Percentiles rank a stretch among this genome's conserved stretches.
Evolutionary conservation across 495 filamentous ascomycete genomes (phyloP).

Genomic region (Talaromyces proteolyticus): DNA sequence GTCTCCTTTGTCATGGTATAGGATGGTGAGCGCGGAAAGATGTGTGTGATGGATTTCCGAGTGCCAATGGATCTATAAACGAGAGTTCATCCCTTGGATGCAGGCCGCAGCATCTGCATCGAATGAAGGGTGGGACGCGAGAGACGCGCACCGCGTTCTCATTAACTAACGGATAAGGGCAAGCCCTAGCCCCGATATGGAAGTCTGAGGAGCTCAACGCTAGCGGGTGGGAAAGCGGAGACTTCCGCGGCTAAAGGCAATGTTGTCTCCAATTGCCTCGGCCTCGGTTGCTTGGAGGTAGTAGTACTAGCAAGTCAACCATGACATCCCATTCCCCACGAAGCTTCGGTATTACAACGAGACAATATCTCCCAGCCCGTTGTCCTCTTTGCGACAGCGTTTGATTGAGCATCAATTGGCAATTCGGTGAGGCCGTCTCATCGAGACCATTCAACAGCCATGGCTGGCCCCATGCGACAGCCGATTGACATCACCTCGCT

Average conservation of each 20-base stretch:
- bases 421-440: too few relatives aligned
- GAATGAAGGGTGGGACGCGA: constrained; percentile 20
- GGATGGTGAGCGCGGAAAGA: not conserved
- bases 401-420: too few relatives aligned
- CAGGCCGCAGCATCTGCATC: not conserved
- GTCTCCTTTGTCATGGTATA: constrained; percentile 50
- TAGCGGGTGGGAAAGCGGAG: not conserved
- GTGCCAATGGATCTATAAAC: not conserved
- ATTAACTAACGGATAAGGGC: not conserved
- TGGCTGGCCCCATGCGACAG: constrained; percentile 87
- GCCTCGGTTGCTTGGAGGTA: not conserved
- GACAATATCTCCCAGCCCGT: too few relatives aligned
- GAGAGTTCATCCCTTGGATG: not conserved
- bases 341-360: too few relatives aligned
- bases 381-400: too few relatives aligned
- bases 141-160: constrained; percentile 24
- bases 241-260: not conserved
- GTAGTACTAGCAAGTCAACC: too few relatives aligned
- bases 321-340: too few relatives aligned
- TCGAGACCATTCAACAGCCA: too few relatives aligned
- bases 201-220: not conserved
- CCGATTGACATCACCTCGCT: constrained; percentile 75
- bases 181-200: not conserved
- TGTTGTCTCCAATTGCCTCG: constrained; percentile 5
- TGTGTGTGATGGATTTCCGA: not conserved